Base-by-base conservation (phyloP, 2,329 filamentous ascomycete species). In the Fusarium guadeloupense region DNA sequence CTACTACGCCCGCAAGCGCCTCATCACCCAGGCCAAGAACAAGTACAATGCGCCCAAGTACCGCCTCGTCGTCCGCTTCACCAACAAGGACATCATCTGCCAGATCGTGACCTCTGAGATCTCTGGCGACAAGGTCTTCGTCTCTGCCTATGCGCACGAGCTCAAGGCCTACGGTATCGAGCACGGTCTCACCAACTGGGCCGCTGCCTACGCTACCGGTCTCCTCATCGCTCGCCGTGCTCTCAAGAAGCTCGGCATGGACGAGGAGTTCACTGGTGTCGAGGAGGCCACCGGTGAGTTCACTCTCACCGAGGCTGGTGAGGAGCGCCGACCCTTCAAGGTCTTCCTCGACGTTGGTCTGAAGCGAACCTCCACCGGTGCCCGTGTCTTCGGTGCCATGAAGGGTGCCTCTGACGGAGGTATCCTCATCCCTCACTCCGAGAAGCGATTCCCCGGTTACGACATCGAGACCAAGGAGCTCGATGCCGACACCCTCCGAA, bases 1-100 rank as follows among this genome's bases (percentile, higher is more conserved):
- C 81, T 99, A 99, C 92, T 98, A 97, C 82, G 95, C 95, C 79
- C 94, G 95, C 81, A 98, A 98, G 92, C 91, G 95, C 78, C 88
- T 99, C 82, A 95, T 98, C 87, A 93, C 92, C 85, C 95, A 99
- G 88, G 95, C 95, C 85, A 99, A 98, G 92, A 99, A 99, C 92
- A 99, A 99, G 91, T 99, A 98, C 91, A 96, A 96, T 85, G 91
- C 95, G 68, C 95, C 95, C 83, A 99, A 99, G 89, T 98, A 99
- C 90, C 92, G 95, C 78, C 90, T 99, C 77, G 95, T 99, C 71
- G 92, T 99, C 79, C 95, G 95, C 81, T 97, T 96, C 90, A 96
- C 92, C 87, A 96, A 98, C 90, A 92, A 93, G 83, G 94, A 99
- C 87, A 96, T 98, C 85, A 91, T 98, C 84, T 89, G 88, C 84